Base-by-base conservation (phyloP, 2,329 filamentous ascomycete species). In the Pseudogymnoascus sp. region DNA sequence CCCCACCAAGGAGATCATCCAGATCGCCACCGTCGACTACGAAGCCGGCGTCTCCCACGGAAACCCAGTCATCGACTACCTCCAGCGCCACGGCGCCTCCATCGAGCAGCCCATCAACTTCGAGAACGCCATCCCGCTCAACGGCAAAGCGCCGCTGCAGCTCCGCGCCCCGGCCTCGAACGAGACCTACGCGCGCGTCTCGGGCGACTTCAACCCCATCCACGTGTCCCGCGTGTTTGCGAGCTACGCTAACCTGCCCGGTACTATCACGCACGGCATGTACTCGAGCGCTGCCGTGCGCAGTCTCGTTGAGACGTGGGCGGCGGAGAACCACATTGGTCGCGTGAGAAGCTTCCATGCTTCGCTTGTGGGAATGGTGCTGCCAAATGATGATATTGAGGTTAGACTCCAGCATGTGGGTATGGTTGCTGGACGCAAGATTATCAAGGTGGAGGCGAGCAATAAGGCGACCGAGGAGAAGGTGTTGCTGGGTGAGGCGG, bases 211-310 rank as follows among this genome's bases (percentile, higher is more conserved):
- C 84, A 99, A 99, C 77, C 94, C 94, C 25, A 99, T 99, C 66
- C 94, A 99, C 81, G 94, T 99, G 48, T 97, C 94, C 10, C 89
- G 94, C 62, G 91, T 97, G 62, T 99, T 99, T 78, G 90, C 94
- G 33, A 91, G 86, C 77, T 99, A 97, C 71, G 95, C 94, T 74
- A 94, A 92, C 74, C 83, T 99, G 13, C 92, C 92, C 1, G 95
- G 94, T 59, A 99, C 94, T 48, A 99, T 99, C 72, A 99, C 94
- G 1, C 94, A 99, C 74, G 94, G 94, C 74, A 99, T 99, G 94
- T 99, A 97, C 82, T 95, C 93, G 1, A 97, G 93, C 76, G 94
- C 94, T 67, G 91, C 94, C 38, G 94, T 99, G 29, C 89, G 95
- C 71, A 96, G 92, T 73, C 81, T 99, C 61, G 92, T 99, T 5